phyloP scores from a whole-genome alignment of 305 asterid genomes.

The Fraxinus sp. region DNA sequence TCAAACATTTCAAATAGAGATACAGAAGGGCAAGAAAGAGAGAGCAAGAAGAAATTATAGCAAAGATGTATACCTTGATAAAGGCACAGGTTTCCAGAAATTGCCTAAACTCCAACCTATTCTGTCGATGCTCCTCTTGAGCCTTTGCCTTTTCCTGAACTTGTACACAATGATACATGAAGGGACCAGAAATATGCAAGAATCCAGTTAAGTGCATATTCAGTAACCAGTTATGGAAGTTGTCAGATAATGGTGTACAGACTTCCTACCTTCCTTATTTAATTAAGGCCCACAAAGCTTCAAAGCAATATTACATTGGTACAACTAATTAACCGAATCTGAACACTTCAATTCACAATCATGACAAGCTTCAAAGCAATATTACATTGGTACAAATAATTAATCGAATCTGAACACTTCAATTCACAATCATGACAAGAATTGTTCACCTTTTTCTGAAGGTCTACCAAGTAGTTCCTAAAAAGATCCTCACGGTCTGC shows the following conservation, averaged over 20 bases:
- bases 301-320: too few relatives aligned
- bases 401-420: not conserved
- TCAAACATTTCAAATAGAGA: not conserved
- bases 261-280: not conserved
- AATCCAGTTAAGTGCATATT: not conserved
- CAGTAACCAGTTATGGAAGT: not conserved
- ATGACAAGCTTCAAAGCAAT: not conserved
- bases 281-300: not conserved
- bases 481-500: slow-evolving; percentile 94
- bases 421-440: slow-evolving; percentile 6
- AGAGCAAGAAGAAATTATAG: not conserved
- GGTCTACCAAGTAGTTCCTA: slow-evolving; percentile 84
- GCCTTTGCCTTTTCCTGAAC: slow-evolving; percentile 92
- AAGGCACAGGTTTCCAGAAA: slow-evolving; percentile 81
- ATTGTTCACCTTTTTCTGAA: slow-evolving; percentile 71
- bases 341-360: slow-evolving; percentile 7
- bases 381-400: too few relatives aligned
- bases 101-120: slow-evolving; percentile 73
- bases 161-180: not conserved
- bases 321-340: not conserved
- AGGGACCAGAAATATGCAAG: not conserved
- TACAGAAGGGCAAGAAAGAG: slow-evolving; percentile 11
- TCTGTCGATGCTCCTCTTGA: slow-evolving; percentile 74
- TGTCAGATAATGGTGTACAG: not conserved
- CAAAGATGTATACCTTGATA: slow-evolving; percentile 58